Evolutionary conservation across 2,329 filamentous ascomycete species (phyloP), one percentile per base, ranked within the genome.

Genomic region (Diaporthe vaccinii): DNA sequence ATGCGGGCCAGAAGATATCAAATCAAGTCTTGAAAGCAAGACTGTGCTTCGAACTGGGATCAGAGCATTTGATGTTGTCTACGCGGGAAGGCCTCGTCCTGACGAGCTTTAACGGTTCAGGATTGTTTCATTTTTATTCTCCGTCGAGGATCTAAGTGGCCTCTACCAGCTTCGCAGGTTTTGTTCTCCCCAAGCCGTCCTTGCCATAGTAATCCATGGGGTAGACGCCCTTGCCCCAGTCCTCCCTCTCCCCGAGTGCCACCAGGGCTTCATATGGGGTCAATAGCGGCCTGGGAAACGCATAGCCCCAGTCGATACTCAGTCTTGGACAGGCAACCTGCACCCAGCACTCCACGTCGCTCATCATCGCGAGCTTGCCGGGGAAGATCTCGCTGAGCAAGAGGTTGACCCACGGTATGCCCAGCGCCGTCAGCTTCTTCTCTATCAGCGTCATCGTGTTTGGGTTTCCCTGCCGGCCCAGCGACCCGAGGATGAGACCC

Each of bases 261-360:
- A 99, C 93, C 75, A 98, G 89, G 9, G 97, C 97, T 86, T 99
- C 97, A 80, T 99, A 98, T 2, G 97, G 96, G 71, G 96, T 98
- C 81, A 99, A 84, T 75, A 99, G 83, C 65, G 97, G 97, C 62
- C 94, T 87, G 1, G 95, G 91, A 82, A 99, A 99, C 0, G 97
- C 97, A 85, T 98, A 98, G 0, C 97, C 97, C 97, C 97, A 99
- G 85, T 99, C 97, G 79, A 99, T 99, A 83, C 96, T 98, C 82
- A 99, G 82, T 68, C 97, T 88, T n/a, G 97, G 97, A 84, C 97
- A 99, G 7, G 97, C 97, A 69, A 99, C 95, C 85, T 99, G 97
- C 53, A 99, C 96, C 97, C 97, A 99, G 80, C 95, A 98, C 82
- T 98, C 96, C 3, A 99, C 94, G 81, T 98, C 96, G 41, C 86